A percentile compares a stretch with the other conserved stretches of the same genome.
phyloP scores from a whole-genome alignment of 164 flowering plant genomes.

The Chimonanthus praecox region DNA sequence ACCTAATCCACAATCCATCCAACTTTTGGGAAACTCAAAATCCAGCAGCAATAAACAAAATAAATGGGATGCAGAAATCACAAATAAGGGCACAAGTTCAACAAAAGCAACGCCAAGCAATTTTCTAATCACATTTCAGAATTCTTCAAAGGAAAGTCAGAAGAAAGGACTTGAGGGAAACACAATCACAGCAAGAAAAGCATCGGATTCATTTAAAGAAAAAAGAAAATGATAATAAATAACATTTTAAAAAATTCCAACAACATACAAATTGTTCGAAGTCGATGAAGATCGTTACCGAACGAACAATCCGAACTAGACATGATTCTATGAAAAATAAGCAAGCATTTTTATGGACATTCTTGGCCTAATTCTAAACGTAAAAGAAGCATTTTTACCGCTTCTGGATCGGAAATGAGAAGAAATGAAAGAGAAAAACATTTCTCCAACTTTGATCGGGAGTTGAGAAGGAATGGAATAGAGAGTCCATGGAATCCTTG shows the following conservation, averaged over 20 bases:
- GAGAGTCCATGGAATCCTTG: conserved; percentile 13
- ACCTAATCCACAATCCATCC: conserved; percentile 38
- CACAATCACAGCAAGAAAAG: conserved; percentile 15
- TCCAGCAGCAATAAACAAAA: not conserved
- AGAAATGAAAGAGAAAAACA: not conserved
- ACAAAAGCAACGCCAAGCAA: not conserved
- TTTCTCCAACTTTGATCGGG: not conserved
- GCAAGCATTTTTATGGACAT: not conserved
- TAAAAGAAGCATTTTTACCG: not conserved
- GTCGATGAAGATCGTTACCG: conserved; percentile 30
- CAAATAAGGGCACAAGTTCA: not conserved
- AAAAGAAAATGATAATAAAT: not conserved
- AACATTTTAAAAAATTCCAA: not conserved
- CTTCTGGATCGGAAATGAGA: not conserved
- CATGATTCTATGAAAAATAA: conserved; percentile 6
- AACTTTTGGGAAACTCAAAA: not conserved
- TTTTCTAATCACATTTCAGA: not conserved
- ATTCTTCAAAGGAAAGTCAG: not conserved
- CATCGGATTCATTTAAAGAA: not conserved
- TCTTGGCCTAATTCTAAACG: not conserved
- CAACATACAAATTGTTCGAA: conserved; percentile 25
- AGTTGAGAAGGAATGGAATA: not conserved
- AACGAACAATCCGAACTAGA: conserved; percentile 12
- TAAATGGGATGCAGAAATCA: not conserved
- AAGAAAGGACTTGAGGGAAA: conserved; percentile 17